phyloP scores from a whole-genome alignment of 208 protist species.

The Wallacemonas rigidus region DNA sequence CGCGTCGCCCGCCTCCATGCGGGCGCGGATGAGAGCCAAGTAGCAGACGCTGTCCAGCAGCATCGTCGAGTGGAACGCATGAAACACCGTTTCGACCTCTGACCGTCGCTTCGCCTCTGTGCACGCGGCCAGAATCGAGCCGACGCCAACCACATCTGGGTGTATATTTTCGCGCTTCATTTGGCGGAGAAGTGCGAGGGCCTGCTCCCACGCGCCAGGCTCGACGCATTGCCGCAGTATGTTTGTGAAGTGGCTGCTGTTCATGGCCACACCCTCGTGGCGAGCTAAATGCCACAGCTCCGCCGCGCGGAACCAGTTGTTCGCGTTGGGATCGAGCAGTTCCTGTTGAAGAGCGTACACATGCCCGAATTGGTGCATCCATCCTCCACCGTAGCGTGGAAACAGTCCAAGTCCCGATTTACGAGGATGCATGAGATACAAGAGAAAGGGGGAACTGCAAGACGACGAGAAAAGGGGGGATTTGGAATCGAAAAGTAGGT shows the following conservation, averaged over 20 bases:
- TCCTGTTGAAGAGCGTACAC: slow-evolving; percentile 89
- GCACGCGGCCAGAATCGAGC: slow-evolving; percentile 62
- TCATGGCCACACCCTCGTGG: slow-evolving; percentile 79
- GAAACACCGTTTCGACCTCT: slow-evolving; percentile 61
- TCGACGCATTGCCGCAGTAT: slow-evolving; percentile 82
- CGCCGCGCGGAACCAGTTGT: slow-evolving; percentile 81
- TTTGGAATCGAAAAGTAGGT: not conserved
- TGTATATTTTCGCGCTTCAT: slow-evolving; percentile 71
- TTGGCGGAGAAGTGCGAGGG: slow-evolving; percentile 52
- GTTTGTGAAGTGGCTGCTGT: slow-evolving; percentile 66
- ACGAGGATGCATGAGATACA: slow-evolving; percentile 49
- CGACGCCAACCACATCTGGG: slow-evolving; percentile 73
- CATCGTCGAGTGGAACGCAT: slow-evolving; percentile 50
- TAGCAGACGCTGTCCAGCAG: slow-evolving; percentile 81
- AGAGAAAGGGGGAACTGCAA: not conserved
- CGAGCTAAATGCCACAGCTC: slow-evolving; percentile 87
- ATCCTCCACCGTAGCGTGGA: slow-evolving; percentile 84
- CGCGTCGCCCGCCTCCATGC: slow-evolving; percentile 38
- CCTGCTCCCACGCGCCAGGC: slow-evolving; percentile 66
- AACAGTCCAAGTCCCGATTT: slow-evolving; percentile 64
- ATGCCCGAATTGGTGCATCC: slow-evolving; percentile 92
- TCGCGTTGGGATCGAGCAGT: slow-evolving; percentile 63
- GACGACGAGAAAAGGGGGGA: not conserved
- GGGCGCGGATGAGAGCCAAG: slow-evolving; percentile 66
- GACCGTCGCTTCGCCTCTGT: slow-evolving; percentile 40